Percentiles rank a stretch among this genome's conserved stretches.
Conservation (phyloP, 176 grass and related monocot genomes). For the Aegilops bicornis region DNA sequence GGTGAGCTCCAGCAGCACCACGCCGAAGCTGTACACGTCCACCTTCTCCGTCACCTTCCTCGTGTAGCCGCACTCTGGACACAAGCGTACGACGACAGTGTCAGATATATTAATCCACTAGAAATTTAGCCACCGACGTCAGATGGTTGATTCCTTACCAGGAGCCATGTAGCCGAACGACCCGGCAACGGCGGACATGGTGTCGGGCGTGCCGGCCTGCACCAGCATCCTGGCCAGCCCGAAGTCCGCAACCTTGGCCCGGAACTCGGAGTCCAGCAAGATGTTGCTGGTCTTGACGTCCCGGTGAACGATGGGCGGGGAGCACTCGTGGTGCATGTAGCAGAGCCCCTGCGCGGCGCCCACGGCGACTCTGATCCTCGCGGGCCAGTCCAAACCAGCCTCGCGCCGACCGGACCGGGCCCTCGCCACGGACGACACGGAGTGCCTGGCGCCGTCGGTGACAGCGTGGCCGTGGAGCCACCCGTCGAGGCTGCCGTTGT, state of each 20-base stretch:
- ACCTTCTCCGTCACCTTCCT: slow-evolving; percentile 76
- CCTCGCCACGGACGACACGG: slow-evolving; percentile 12
- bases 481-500: slow-evolving; percentile 66
- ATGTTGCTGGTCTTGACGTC: slow-evolving; percentile 93
- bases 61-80: slow-evolving; percentile 61
- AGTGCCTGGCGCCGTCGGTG: not conserved
- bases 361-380: slow-evolving; percentile 65
- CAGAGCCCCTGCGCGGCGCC: slow-evolving; percentile 58
- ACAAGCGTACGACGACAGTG: not conserved
- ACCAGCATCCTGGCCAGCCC: slow-evolving; percentile 77
- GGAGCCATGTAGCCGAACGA: slow-evolving; percentile 97
- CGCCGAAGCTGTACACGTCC: slow-evolving; percentile 91
- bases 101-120: not conserved
- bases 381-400: slow-evolving; percentile 52
- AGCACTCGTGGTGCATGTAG: slow-evolving; percentile 89
- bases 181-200: slow-evolving; percentile 65
- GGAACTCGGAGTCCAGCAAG: slow-evolving; percentile 69
- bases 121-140: not conserved
- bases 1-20: slow-evolving; percentile 82
- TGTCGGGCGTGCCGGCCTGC: slow-evolving; percentile 40
- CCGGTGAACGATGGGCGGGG: slow-evolving; percentile 69
- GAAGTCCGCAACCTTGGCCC: slow-evolving; percentile 72
- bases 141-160: slow-evolving; percentile 36
- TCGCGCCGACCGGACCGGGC: not conserved
- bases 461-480: slow-evolving; percentile 61